These are phyloP conservation scores for Colletotrichum sp. DNA, from an alignment of 2,329 filamentous ascomycete genomes.

Conservation along the genomic window DNA sequence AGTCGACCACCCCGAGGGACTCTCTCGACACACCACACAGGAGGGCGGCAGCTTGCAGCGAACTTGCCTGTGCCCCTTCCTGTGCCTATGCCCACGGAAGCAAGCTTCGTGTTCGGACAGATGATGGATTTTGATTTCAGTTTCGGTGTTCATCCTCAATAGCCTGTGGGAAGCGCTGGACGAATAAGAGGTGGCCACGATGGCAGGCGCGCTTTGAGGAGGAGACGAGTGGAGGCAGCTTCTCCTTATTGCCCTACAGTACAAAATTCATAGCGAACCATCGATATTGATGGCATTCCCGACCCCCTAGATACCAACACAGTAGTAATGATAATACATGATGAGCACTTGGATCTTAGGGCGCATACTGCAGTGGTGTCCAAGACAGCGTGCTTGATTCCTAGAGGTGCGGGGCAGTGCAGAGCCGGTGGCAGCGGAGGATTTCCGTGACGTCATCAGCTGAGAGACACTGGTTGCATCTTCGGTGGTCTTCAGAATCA, in stretches of 20 bases:
- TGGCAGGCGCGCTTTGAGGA: background rate
- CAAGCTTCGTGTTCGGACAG: background rate
- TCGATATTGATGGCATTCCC: background rate
- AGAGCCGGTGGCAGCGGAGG: background rate
- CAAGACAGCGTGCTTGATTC: background rate
- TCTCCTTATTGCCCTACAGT: background rate
- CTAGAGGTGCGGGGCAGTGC: background rate
- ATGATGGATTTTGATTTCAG: background rate
- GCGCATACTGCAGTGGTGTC: background rate
- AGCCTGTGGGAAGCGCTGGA: background rate
- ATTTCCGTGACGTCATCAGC: background rate
- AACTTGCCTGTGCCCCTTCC: background rate
- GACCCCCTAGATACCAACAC: background rate
- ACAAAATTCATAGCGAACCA: background rate
- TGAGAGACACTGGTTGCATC: background rate
- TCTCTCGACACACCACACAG: background rate
- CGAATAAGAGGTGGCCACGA: background rate
- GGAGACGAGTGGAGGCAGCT: background rate
- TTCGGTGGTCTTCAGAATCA: background rate
- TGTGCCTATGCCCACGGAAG: background rate
- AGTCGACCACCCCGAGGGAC: background rate
- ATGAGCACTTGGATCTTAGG: background rate
- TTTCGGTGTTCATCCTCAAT: slow-evolving; percentile 25
- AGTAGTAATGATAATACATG: background rate
- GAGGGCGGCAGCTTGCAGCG: background rate